A percentile compares a stretch with the other conserved stretches of the same genome.
Evolutionary conservation across 208 protist species (phyloP).

Genomic region (Porcisia deanei): DNA sequence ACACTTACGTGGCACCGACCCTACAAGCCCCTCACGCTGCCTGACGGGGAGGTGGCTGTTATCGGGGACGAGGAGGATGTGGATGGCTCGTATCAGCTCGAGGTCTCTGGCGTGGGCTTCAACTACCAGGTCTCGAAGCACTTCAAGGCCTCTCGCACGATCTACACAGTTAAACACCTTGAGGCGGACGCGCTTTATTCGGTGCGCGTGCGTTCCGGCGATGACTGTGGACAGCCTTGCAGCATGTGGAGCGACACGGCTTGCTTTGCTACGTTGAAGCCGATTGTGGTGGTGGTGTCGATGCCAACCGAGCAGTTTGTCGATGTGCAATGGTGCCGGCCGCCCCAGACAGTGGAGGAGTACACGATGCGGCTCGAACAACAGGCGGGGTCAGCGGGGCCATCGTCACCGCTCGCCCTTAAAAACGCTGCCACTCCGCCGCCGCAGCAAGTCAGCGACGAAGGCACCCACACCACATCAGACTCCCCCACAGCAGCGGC

Average conservation of each 20-base stretch:
- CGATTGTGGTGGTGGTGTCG: conserved; percentile 51
- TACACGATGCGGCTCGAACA: conserved; percentile 52
- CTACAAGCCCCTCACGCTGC: conserved; percentile 46
- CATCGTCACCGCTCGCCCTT: background rate
- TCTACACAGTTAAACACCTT: conserved; percentile 72
- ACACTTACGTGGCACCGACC: conserved; percentile 71
- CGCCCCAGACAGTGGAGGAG: conserved; percentile 58
- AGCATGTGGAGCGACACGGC: conserved; percentile 76
- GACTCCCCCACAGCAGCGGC: background rate
- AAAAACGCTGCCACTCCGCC: background rate
- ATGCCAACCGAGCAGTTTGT: conserved; percentile 78
- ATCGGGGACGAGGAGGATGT: conserved; percentile 45
- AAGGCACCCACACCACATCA: background rate
- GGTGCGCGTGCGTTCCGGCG: conserved; percentile 69
- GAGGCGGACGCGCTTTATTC: conserved; percentile 82
- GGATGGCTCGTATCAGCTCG: conserved; percentile 75
- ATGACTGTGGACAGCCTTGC: conserved; percentile 50
- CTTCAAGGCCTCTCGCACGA: conserved; percentile 70
- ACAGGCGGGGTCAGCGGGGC: conserved; percentile 9
- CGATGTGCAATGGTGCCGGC: conserved; percentile 76
- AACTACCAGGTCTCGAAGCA: conserved; percentile 72
- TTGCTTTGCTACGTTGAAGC: conserved; percentile 84
- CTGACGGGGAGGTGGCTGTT: conserved; percentile 62
- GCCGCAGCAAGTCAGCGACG: background rate
- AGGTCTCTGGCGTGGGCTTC: conserved; percentile 67